A percentile compares a stretch with the other conserved stretches of the same genome.
Conservation (phyloP, 345 rosid genomes). For the Triadica sebifera region DNA sequence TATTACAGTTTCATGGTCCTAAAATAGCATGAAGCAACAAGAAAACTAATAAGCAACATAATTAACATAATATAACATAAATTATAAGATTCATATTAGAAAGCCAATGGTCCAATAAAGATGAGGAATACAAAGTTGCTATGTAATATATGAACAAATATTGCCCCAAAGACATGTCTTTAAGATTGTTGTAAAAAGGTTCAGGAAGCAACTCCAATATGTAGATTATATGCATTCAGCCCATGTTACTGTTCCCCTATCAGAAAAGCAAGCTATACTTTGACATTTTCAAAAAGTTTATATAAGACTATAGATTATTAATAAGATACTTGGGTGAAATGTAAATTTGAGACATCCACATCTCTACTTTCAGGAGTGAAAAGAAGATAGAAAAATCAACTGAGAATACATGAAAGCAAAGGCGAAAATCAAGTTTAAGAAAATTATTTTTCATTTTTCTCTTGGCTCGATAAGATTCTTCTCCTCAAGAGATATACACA, state of each 20-base stretch:
- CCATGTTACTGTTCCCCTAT: background rate
- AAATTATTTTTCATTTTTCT: too few species aligned
- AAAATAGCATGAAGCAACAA: constrained; percentile 17
- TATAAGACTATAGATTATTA: background rate
- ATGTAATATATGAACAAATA: background rate
- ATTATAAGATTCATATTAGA: background rate
- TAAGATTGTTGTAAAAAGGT: background rate
- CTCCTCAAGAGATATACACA: too few species aligned
- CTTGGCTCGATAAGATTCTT: too few species aligned
- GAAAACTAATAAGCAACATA: background rate
- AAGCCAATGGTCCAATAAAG: background rate
- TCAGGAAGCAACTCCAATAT: background rate
- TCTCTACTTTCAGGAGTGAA: background rate
- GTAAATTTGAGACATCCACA: background rate
- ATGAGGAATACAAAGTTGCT: constrained; percentile 2
- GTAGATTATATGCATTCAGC: background rate
- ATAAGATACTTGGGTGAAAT: too few species aligned
- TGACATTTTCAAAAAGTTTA: background rate
- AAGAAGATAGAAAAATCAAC: background rate
- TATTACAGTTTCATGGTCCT: constrained; percentile 71
- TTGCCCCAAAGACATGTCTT: background rate
- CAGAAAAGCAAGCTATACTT: background rate
- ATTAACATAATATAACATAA: background rate
- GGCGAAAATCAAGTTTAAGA: too few species aligned
- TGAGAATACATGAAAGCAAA: background rate